phyloP scores from a whole-genome alignment of 176 grass and related monocot genomes.

The Elymus sibiricus region DNA sequence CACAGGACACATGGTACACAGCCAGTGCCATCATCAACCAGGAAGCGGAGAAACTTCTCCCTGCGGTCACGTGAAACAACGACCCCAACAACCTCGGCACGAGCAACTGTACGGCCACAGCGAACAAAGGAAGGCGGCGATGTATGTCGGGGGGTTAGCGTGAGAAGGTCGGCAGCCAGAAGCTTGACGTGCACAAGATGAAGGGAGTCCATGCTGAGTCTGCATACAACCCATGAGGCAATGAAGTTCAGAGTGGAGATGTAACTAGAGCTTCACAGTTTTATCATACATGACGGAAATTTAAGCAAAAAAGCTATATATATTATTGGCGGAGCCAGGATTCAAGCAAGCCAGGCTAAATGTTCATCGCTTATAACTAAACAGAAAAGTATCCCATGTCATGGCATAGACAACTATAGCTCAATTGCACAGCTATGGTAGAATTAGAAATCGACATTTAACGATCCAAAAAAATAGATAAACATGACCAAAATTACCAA shows the following conservation, averaged over 20 bases:
- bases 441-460: no score
- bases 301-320: not conserved
- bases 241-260: not conserved
- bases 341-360: no score
- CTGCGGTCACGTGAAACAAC: constrained; percentile 54
- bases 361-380: no score
- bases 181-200: constrained; percentile 55
- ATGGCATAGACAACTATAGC: no score
- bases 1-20: constrained; percentile 79
- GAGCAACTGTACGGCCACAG: constrained; percentile 25
- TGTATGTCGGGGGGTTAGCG: constrained; percentile 30
- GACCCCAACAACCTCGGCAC: constrained; percentile 47
- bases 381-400: no score
- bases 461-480: no score
- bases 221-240: not conserved
- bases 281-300: not conserved
- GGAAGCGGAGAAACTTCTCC: constrained; percentile 58
- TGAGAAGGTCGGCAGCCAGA: constrained; percentile 56
- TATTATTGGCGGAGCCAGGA: no score
- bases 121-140: constrained; percentile 37
- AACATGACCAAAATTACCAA: no score
- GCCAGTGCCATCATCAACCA: constrained; percentile 70
- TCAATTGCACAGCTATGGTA: no score
- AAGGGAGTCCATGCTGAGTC: constrained; percentile 32
- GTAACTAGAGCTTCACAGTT: not conserved